Conservation (phyloP, 495 filamentous ascomycete genomes). For the Penicillium salamii region DNA sequence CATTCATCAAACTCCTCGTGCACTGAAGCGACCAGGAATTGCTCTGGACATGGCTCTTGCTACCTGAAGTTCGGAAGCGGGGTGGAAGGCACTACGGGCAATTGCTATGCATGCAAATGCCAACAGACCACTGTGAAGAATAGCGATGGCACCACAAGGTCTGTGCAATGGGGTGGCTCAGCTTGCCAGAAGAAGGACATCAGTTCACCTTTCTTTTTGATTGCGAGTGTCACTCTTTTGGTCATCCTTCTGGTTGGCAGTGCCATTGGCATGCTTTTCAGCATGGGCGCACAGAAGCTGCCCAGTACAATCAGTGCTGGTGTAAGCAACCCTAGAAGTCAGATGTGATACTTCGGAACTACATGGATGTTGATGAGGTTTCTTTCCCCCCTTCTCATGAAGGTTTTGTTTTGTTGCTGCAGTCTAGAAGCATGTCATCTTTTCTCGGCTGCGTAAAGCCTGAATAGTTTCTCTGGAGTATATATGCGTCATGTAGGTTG, state of each 20-base stretch:
- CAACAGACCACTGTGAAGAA: slow-evolving; percentile 45
- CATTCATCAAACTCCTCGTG: slow-evolving; percentile 62
- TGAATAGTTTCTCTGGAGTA: background rate
- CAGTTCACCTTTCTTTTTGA: slow-evolving; percentile 80
- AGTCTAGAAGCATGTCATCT: background rate
- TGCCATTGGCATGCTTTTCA: slow-evolving; percentile 72
- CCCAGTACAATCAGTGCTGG: slow-evolving; percentile 87
- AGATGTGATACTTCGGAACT: slow-evolving; percentile 21
- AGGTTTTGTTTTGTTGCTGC: background rate
- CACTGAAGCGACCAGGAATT: slow-evolving; percentile 60
- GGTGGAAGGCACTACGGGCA: slow-evolving; percentile 28
- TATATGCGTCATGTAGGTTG: background rate
- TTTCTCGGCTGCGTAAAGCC: background rate
- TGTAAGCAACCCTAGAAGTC: slow-evolving; percentile 58
- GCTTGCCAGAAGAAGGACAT: slow-evolving; percentile 93
- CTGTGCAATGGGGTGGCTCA: slow-evolving; percentile 71
- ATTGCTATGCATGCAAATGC: slow-evolving; percentile 80
- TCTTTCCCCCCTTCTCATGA: background rate
- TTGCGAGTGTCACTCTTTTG: slow-evolving; percentile 66
- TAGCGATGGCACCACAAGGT: slow-evolving; percentile 47
- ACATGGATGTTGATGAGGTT: background rate
- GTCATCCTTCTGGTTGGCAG: slow-evolving; percentile 58
- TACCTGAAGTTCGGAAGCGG: slow-evolving; percentile 52
- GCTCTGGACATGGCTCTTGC: slow-evolving; percentile 74
- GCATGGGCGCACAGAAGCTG: slow-evolving; percentile 73